Evolutionary conservation across 495 filamentous ascomycete genomes (phyloP), one percentile per base, ranked within the genome.

Genomic region (Mytilinidion resinicola): DNA sequence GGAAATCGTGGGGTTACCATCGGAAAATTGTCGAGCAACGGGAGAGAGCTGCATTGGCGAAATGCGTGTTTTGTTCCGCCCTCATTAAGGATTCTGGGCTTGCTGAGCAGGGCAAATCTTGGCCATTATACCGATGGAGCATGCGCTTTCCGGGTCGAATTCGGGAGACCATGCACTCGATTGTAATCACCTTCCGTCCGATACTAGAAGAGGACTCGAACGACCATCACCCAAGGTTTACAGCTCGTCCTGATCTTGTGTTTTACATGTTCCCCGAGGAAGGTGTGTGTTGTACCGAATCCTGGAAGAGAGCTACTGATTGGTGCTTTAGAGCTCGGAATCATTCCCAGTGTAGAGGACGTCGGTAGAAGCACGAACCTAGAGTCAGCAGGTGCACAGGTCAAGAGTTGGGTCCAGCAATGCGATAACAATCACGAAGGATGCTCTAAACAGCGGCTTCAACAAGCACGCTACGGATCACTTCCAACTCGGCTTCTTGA

Each of bases 251-350:
- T 10, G 53, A 38, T 5, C 30, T 51, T 33, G 33, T 20, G 11
- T 60, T 60, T 17, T 60, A 55, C 21, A 39, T 55, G 3, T 60
- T 60, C 49, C 57, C 57, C 8, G 57, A 60, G 53, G 39, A 48
- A 30, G 51, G 35, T 55, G 20, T 17, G 42, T 17, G 15, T 46
- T 1, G 8, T 9, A 14, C 6, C 25, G 25, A 2, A 30, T 30
- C 6, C 25, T 30, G 25, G 25, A 30, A 30, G 25, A 6, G 25
- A 30, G 25, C 25, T 46, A 46, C 42, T 46, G 42, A 46, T 20
- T 0, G 1, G 8, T 9, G 14, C 0, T 12, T 17, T 46, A 46
- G 42, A 46, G 7, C 33, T 60, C 10, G 51, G 35, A 8, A 17
- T 39, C 11, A 9, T 59, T 15, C 48, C 48, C 19, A 53, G 15